Evolutionary conservation across 345 rosid species (phyloP), one percentile per base, ranked within the genome.

Genomic region (Rhizophora apiculata): DNA sequence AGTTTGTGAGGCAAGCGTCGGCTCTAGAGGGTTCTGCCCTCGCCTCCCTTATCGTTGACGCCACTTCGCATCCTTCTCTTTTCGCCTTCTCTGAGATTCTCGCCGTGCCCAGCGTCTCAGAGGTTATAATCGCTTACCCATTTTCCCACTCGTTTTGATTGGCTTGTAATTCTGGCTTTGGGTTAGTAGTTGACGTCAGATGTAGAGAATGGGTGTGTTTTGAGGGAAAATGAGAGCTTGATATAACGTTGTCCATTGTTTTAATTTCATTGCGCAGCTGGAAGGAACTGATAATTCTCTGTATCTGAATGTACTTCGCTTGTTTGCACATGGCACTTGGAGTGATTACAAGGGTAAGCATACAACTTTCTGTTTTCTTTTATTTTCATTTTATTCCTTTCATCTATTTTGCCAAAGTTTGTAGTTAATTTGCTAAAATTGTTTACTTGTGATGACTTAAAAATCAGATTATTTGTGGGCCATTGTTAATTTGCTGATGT

Each of bases 81-180:
- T 93, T 91, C 62, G 96, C 94, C 68, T 93, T 93, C 88, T 91
- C 97, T 21, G 97, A 93, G 89, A 93, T 93, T 84, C 90, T 93
- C 74, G 83, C 86, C 20, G 85, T 86, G 21, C 87, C 92, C 24
- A 67, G 34, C 61, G 76, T 89, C 63, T 72, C 78, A 37, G 78
- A 86, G 92, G 97, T 87, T 64, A 53, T 72, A 22, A 31, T n/a
- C 30, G 18, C 15, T 15, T n/a, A 18, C 48, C 54, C 27, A 6
- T 57, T 61, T 63, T 9, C 5, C 0, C 20, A 20, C 59, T 37
- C 8, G 3, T 58, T 36, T 24, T 8, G 8, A 5, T 19, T 8
- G 18, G 3, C 52, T 7, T 62, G 51, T 5, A n/a, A 63, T 52
- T 34, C 19, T 20, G 37, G 43, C 4, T n/a, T 37, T 64, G 34